Percentiles rank a stretch among this genome's conserved stretches.
Conservation (phyloP, 176 grass and related monocot genomes). For the Paspalum notatum region DNA sequence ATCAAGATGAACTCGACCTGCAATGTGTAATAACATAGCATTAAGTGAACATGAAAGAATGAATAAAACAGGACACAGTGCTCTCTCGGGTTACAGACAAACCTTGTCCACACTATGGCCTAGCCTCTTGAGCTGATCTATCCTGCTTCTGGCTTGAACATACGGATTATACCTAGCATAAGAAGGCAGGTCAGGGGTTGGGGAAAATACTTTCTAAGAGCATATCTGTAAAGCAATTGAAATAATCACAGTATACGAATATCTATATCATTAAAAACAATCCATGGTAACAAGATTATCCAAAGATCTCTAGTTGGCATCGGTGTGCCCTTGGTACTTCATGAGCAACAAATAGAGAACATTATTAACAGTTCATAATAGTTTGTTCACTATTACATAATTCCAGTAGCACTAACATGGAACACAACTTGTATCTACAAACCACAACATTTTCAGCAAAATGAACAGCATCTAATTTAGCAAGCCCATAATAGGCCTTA, state of each 20-base stretch:
- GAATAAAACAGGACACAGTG: constrained; percentile 7
- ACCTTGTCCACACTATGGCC: constrained; percentile 99
- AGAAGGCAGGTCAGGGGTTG: constrained; percentile 11
- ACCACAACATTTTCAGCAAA: neutral
- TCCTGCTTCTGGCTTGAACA: constrained; percentile 98
- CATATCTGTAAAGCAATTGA: constrained; percentile 23
- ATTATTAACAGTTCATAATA: constrained; percentile 15
- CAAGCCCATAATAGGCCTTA: neutral
- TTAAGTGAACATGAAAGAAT: neutral
- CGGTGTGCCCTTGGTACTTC: neutral
- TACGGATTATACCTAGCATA: constrained; percentile 91
- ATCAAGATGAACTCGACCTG: constrained; percentile 98
- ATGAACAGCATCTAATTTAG: neutral
- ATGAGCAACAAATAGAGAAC: constrained; percentile 2
- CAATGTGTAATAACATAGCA: neutral
- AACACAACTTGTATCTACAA: neutral
- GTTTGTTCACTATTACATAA: neutral
- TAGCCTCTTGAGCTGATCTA: constrained; percentile 97
- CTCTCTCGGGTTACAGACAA: constrained; percentile 21
- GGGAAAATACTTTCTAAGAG: neutral
- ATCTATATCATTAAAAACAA: neutral
- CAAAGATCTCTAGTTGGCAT: constrained; percentile 16
- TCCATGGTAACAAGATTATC: neutral
- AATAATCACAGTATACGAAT: neutral
- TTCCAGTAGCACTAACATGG: neutral